phyloP scores from a whole-genome alignment of 2,329 filamentous ascomycete genomes.

The Talaromyces sp. region DNA sequence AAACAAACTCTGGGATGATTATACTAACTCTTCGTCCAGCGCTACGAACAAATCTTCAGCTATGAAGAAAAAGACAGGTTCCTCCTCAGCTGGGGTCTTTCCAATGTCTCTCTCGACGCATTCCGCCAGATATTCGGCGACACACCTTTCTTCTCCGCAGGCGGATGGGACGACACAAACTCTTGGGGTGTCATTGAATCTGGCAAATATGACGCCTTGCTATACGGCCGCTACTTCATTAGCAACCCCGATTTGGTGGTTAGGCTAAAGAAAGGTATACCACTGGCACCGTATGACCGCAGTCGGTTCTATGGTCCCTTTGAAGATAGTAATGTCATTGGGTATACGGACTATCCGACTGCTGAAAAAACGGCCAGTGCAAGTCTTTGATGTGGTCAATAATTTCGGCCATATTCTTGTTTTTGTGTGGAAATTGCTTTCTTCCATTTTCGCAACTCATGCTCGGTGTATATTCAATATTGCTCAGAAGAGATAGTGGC shows the following conservation, averaged over 20 bases:
- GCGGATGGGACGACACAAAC: slow-evolving; percentile 51
- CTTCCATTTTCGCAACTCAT: too few species aligned
- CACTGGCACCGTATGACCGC: slow-evolving; percentile 42
- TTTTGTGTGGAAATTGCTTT: too few species aligned
- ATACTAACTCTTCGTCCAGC: slow-evolving; percentile 19
- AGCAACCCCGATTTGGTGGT: slow-evolving; percentile 48
- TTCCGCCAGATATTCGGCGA: slow-evolving; percentile 50
- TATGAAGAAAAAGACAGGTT: slow-evolving; percentile 47
- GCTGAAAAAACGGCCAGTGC: not conserved
- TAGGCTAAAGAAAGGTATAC: slow-evolving; percentile 37
- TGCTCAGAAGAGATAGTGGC: too few species aligned
- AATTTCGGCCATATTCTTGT: too few species aligned
- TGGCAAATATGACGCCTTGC: slow-evolving; percentile 44
- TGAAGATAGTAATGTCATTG: slow-evolving; percentile 26
- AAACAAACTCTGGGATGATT: not conserved
- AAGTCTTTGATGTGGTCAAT: not conserved
- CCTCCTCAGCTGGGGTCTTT: slow-evolving; percentile 45
- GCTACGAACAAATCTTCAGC: slow-evolving; percentile 51
- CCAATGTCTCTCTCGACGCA: slow-evolving; percentile 41
- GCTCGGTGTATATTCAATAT: too few species aligned
- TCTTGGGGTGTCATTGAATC: slow-evolving; percentile 47
- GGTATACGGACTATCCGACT: slow-evolving; percentile 28
- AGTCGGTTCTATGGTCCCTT: slow-evolving; percentile 42
- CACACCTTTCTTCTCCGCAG: slow-evolving; percentile 53
- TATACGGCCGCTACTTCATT: slow-evolving; percentile 47